A percentile compares a stretch with the other conserved stretches of the same genome.
Evolutionary conservation across 1,139 yeast species (phyloP).

Genomic region (Geotrichum aggregatum): DNA sequence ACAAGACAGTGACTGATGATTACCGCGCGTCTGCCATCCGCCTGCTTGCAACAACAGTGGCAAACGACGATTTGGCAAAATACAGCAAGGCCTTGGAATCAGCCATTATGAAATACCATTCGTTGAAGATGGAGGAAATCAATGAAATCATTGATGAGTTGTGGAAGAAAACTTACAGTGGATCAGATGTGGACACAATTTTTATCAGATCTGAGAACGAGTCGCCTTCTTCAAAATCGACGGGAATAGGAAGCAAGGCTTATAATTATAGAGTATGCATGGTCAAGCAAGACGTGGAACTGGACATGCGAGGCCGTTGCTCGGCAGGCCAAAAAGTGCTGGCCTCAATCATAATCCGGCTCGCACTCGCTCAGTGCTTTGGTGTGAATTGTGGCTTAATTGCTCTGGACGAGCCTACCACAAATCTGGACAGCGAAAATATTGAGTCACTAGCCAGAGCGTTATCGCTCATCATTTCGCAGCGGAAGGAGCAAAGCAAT

Average conservation of each 20-base stretch:
- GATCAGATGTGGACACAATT: slow-evolving; percentile 91
- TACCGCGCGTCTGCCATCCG: slow-evolving; percentile 72
- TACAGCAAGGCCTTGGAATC: slow-evolving; percentile 83
- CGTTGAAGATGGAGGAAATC: slow-evolving; percentile 87
- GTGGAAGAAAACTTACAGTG: slow-evolving; percentile 92
- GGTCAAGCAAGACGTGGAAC: slow-evolving; percentile 85
- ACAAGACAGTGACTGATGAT: slow-evolving; percentile 56
- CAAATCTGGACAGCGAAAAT: slow-evolving; percentile 87
- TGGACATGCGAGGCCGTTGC: slow-evolving; percentile 97
- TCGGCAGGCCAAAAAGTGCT: slow-evolving; percentile 97
- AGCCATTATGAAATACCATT: slow-evolving; percentile 91
- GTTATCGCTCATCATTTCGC: slow-evolving; percentile 66
- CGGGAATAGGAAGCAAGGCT: slow-evolving; percentile 51
- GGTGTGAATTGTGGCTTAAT: slow-evolving; percentile 93
- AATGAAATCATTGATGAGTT: slow-evolving; percentile 81
- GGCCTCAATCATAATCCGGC: slow-evolving; percentile 84
- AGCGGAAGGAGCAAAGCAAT: slow-evolving; percentile 72
- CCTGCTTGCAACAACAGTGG: slow-evolving; percentile 69
- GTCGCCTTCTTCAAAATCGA: slow-evolving; percentile 34
- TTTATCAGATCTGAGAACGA: slow-evolving; percentile 78
- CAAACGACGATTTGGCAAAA: slow-evolving; percentile 78
- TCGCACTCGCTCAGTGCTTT: slow-evolving; percentile 93
- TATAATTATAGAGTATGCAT: slow-evolving; percentile 93
- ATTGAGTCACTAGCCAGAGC: slow-evolving; percentile 84
- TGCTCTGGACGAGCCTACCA: slow-evolving; percentile 96